Evolutionary conservation across 805 yeast genomes (phyloP), one percentile per base, ranked within the genome.

Genomic region (Starmerella bombicola): DNA sequence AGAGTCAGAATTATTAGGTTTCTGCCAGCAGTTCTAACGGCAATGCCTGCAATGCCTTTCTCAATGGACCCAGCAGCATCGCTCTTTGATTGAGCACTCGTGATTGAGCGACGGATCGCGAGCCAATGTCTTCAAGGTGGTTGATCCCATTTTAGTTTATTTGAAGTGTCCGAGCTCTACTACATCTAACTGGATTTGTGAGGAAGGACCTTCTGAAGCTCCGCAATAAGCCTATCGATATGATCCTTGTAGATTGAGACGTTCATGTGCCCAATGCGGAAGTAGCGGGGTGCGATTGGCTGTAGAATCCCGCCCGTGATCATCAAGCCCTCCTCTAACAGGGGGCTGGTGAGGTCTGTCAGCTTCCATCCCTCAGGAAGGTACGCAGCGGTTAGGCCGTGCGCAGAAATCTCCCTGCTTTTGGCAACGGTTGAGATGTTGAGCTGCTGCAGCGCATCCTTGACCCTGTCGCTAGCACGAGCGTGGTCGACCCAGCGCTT

Each of bases 191-290:
- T n/a, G n/a, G n/a, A n/a, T n/a, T n/a, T n/a, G n/a, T n/a, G n/a
- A n/a, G n/a, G n/a, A n/a, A n/a, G n/a, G n/a, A n/a, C n/a, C n/a
- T n/a, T 15, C 3, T 31, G 24, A 17, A 45, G 40, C 33, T 41
- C 48, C 8, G n/a, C 30, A 9, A 68, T 64, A 30, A 71, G 72
- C 41, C 58, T 58, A 42, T 70, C 73, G 22, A 78, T 59, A 57
- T 78, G 80, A 25, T 69, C 68, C 46, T 73, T 65, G 51, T 76
- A 63, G 10, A 78, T 81, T 35, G 85, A 71, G 44, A 75, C 77
- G 48, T 96, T 95, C 97, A 88, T 88, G 65, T 86, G 97, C 26
- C 97, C 97, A 45, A 86, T 76, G 63, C 97, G 74, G 67, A 88
- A 82, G 66, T 86, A 86, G 60, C 79, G 77, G 44, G 80, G 71